These are phyloP conservation scores for Starmerella kuoi DNA, from an alignment of 805 yeast genomes.

Conservation along the genomic window DNA sequence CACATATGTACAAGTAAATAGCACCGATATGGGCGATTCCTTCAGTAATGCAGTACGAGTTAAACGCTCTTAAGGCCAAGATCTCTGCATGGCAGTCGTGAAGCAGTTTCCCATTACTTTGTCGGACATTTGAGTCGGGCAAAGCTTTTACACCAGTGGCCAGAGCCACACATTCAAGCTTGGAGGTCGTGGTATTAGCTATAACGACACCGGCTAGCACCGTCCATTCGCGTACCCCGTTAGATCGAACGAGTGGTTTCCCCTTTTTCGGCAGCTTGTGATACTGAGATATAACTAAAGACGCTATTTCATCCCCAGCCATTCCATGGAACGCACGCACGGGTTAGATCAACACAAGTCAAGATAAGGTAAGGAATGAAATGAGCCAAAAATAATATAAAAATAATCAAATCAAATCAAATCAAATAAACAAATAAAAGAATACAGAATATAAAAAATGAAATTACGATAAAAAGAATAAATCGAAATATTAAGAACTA, in stretches of 20 bases:
- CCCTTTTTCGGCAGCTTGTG: slow-evolving; percentile 32
- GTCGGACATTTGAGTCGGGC: slow-evolving; percentile 40
- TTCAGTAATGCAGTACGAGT: slow-evolving; percentile 37
- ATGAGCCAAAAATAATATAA: no score
- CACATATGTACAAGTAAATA: slow-evolving; percentile 14
- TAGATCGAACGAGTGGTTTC: slow-evolving; percentile 49
- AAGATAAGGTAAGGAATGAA: no score
- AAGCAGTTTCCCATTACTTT: slow-evolving; percentile 46
- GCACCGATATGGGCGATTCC: slow-evolving; percentile 16
- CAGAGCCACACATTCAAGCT: slow-evolving; percentile 34
- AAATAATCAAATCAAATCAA: no score
- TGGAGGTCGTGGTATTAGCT: slow-evolving; percentile 14
- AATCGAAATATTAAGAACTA: no score
- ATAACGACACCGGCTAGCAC: slow-evolving; percentile 63
- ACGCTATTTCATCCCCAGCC: slow-evolving; percentile 19
- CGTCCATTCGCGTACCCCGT: slow-evolving; percentile 70
- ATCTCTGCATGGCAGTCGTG: slow-evolving; percentile 93
- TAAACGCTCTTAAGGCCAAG: slow-evolving; percentile 57
- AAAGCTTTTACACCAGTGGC: slow-evolving; percentile 76
- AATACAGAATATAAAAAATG: no score
- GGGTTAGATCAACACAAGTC: no score
- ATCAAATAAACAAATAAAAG: no score
- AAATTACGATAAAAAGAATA: no score
- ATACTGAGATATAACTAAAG: slow-evolving; percentile 22
- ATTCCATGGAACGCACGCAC: neutral